Conservation (phyloP, 306 rosid species). For the Fagus sylvatica region DNA sequence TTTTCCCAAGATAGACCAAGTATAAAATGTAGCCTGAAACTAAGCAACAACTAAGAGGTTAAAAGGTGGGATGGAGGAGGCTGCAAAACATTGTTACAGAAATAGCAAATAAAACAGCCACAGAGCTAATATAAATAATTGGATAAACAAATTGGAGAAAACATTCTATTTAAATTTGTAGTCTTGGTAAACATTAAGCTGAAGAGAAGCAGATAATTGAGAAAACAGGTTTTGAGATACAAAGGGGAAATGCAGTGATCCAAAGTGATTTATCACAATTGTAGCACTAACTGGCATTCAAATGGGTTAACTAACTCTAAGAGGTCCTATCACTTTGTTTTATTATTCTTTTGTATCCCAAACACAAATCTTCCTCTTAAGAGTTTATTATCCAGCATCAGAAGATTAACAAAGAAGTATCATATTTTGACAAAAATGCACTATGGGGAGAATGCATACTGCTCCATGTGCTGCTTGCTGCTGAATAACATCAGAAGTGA, state of each 20-base stretch:
- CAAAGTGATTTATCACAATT: too few relatives aligned
- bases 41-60: not conserved
- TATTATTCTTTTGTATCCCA: too few relatives aligned
- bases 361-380: too few relatives aligned
- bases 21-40: not conserved
- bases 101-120: not conserved
- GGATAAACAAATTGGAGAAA: not conserved
- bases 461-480: constrained; percentile 88
- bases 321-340: too few relatives aligned
- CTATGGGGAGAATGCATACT: constrained; percentile 53
- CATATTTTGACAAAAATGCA: constrained; percentile 18
- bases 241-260: too few relatives aligned
- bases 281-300: too few relatives aligned
- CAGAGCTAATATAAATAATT: not conserved
- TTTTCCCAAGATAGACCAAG: not conserved
- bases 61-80: not conserved
- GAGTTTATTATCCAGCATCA: too few relatives aligned
- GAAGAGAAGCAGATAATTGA: not conserved
- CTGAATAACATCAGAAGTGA: constrained; percentile 76
- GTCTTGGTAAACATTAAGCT: not conserved
- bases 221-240: too few relatives aligned
- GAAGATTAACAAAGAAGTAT: constrained; percentile 19
- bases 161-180: not conserved
- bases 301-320: too few relatives aligned
- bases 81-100: not conserved